Evolutionary conservation across 768 basidiomycete genomes (phyloP), one percentile per base, ranked within the genome.

Genomic region (Kwoniella pini): DNA sequence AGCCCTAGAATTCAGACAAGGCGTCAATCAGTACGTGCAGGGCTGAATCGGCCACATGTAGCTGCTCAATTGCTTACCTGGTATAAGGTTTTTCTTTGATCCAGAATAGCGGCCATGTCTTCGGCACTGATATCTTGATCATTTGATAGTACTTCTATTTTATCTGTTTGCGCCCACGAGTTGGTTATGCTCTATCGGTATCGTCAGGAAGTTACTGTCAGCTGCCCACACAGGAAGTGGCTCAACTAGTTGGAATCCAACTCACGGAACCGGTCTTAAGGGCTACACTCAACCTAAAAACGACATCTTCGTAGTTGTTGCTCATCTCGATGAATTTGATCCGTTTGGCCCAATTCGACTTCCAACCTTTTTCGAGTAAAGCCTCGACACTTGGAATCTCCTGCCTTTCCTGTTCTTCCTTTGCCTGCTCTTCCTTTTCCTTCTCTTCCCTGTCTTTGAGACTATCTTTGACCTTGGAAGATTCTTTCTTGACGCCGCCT

Each of bases 1-100:
- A 85, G 81, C 49, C 76, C 70, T 75, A 58, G 15, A 15, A 38
- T 10, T 5, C 7, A 44, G 53, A 9, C 27, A n/a, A 15, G 31
- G 39, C 38, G 33, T 36, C 15, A 36, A 36, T 36, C 7, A 9
- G 43, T 38, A 21, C 26, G 42, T 15, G 26, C n/a, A n/a, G n/a
- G n/a, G n/a, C n/a, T n/a, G n/a, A n/a, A n/a, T n/a, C n/a, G n/a
- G n/a, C n/a, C n/a, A n/a, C n/a, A n/a, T n/a, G n/a, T n/a, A n/a
- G n/a, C n/a, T n/a, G n/a, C n/a, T 11, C 10, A 13, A 19, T 21
- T 19, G 50, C 68, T 48, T 44, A 66, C 71, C 63, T 75, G 74
- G 44, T 69, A 74, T 24, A 69, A 50, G 2, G 70, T 65, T 57
- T 65, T 72, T 45, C 57, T 52, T 33, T 63, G 64, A 9, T 31